phyloP scores from a whole-genome alignment of 202 grass and related monocot species.

The Brachypodium distachyon region DNA sequence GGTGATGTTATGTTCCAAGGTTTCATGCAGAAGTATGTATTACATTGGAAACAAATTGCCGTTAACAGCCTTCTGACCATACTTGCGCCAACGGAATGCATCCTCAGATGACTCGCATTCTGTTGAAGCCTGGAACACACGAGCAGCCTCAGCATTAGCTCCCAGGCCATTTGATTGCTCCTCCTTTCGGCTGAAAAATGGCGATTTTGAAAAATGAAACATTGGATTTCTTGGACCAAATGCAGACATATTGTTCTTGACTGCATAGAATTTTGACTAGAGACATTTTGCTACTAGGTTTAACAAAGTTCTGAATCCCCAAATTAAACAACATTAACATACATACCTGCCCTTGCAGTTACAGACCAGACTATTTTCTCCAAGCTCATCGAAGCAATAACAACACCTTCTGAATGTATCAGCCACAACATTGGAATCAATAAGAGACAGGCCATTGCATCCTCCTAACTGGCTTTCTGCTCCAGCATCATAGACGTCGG shows the following conservation, averaged over 20 bases:
- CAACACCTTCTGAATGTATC: not conserved
- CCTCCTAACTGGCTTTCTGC: not conserved
- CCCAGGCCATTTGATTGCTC: constrained; percentile 11
- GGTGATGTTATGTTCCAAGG: not conserved
- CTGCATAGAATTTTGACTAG: not conserved
- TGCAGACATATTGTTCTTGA: not conserved
- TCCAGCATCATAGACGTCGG: not conserved
- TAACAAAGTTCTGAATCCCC: not conserved
- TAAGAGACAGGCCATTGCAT: not conserved
- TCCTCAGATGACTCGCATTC: constrained; percentile 25
- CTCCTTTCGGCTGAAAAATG: constrained; percentile 36
- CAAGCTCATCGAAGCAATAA: not conserved
- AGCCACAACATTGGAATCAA: not conserved
- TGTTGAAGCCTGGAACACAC: not conserved
- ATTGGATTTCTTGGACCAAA: not conserved
- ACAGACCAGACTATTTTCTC: not conserved
- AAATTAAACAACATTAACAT: not conserved
- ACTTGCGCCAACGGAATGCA: constrained; percentile 58
- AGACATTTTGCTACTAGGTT: not conserved
- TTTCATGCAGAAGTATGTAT: not conserved
- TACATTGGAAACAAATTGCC: constrained; percentile 55
- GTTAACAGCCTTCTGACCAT: constrained; percentile 58
- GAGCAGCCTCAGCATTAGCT: not conserved
- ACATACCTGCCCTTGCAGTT: constrained; percentile 11
- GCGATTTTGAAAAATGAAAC: not conserved